These are phyloP conservation scores for Pythium oligandrum DNA, from an alignment of 352 stramenopile genomes.

Conservation along the genomic window DNA sequence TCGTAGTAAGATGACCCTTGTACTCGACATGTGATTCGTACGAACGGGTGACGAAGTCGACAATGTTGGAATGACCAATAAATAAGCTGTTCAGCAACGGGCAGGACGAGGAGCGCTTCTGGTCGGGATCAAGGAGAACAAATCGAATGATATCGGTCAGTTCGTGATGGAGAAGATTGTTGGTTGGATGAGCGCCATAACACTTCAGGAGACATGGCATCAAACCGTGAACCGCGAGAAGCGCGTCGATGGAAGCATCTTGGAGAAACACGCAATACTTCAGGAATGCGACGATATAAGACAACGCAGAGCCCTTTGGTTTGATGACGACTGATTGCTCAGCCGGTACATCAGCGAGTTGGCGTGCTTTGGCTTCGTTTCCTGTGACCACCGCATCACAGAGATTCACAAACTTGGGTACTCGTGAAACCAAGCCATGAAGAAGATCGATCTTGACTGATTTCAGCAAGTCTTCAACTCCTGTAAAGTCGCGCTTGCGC, in stretches of 20 bases:
- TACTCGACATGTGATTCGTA: conserved; percentile 79
- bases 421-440: conserved; percentile 48
- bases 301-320: conserved; percentile 58
- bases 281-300: conserved; percentile 78
- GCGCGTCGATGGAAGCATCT: conserved; percentile 54
- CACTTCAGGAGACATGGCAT: conserved; percentile 81
- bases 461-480: conserved; percentile 59
- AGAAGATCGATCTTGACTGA: conserved; percentile 41
- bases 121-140: conserved; percentile 78
- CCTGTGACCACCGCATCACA: conserved; percentile 58
- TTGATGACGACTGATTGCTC: conserved; percentile 43
- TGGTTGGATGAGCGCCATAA: conserved; percentile 72
- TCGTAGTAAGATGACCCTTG: conserved; percentile 87
- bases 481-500: conserved; percentile 71
- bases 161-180: conserved; percentile 82
- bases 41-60: conserved; percentile 78
- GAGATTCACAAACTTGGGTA: conserved; percentile 76
- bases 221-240: conserved; percentile 69
- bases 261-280: conserved; percentile 83
- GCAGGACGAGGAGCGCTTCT: conserved; percentile 74
- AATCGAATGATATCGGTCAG: conserved; percentile 85
- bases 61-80: conserved; percentile 56
- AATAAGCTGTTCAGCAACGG: conserved; percentile 80
- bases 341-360: conserved; percentile 38
- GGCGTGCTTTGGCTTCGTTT: conserved; percentile 38